Evolutionary conservation across 83 land plant species (phyloP).

Genomic region (Diphasiastrum complanatum): DNA sequence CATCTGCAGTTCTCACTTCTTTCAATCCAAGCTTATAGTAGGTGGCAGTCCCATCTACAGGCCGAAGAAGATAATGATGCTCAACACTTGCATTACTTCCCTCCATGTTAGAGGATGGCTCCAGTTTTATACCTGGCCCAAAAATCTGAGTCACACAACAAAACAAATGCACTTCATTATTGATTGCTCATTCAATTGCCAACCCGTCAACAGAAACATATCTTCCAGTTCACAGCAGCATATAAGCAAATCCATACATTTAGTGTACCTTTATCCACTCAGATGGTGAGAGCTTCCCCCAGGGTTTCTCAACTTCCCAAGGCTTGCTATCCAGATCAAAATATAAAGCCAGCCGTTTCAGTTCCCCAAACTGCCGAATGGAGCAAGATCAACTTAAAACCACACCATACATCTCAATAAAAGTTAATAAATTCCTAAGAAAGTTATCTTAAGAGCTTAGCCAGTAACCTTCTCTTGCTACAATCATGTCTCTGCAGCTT

Average conservation of each 20-base stretch:
- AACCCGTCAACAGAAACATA: no score
- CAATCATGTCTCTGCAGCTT: no score
- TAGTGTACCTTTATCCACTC: slow-evolving; percentile 76
- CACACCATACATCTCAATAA: neutral
- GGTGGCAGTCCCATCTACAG: slow-evolving; percentile 82
- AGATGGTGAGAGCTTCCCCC: slow-evolving; percentile 70
- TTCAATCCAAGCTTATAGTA: slow-evolving; percentile 53
- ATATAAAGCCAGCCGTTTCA: slow-evolving; percentile 69
- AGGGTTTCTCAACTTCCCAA: slow-evolving; percentile 66
- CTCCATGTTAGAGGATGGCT: slow-evolving; percentile 6
- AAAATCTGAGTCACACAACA: slow-evolving; percentile 19
- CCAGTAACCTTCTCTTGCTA: neutral
- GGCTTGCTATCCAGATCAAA: slow-evolving; percentile 76
- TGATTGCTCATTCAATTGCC: no score
- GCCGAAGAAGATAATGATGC: slow-evolving; percentile 71
- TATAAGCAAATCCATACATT: no score
- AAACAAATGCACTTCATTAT: neutral
- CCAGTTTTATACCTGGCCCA: slow-evolving; percentile 20
- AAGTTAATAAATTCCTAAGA: neutral
- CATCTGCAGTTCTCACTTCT: slow-evolving; percentile 40
- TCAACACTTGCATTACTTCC: slow-evolving; percentile 9
- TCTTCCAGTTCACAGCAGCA: no score
- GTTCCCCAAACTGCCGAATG: slow-evolving; percentile 79
- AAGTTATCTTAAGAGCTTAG: neutral
- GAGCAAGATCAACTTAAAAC: no score